Base-by-base conservation (phyloP, 257 asterid species). In the Buddleja alternifolia region DNA sequence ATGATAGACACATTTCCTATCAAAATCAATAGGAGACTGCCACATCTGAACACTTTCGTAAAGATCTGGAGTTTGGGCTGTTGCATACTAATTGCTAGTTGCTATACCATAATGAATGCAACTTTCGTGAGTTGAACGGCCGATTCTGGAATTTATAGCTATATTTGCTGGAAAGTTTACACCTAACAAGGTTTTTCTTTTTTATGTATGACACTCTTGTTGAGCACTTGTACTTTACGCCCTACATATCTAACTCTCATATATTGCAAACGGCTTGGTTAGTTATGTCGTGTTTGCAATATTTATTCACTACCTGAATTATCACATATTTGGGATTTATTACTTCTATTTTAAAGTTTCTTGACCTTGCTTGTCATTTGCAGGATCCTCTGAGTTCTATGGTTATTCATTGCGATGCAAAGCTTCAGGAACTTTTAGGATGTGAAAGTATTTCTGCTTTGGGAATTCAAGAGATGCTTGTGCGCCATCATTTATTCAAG, bases 361-460 rank as follows among this genome's bases (percentile, higher is more conserved):
- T 72, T 67, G 66, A 53, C 64, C 60, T 42, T 55, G 63, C 16
- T 62, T 60, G 67, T 58, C 58, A n/a, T 68, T 47, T 66, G 64
- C 62, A 85, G 91, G 86, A 85, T 74, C 86, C 86, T 41, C 50
- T 60, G 78, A 82, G 81, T 80, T 71, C 91, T 14, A 76, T 59
- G 75, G 70, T 76, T 36, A 82, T 85, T 34, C 77, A 71, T 48
- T 85, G 88, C 51, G 90, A 82, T 67, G 50, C 71, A 0, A 82
- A 82, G 83, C 88, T 85, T 73, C 83, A 76, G 67, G 86, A 85
- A 67, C 88, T 85, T 41, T 68, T 80, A 29, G 83, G 88, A 67
- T 85, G 91, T 77, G 84, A 82, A 57, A 85, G 83, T 57, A 41
- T 85, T 76, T 82, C 91, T 57, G 84, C 83, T 3, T 37, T 73